Base-by-base conservation (phyloP, 2,329 filamentous ascomycete genomes). In the Fonsecaea multimorphosa region DNA sequence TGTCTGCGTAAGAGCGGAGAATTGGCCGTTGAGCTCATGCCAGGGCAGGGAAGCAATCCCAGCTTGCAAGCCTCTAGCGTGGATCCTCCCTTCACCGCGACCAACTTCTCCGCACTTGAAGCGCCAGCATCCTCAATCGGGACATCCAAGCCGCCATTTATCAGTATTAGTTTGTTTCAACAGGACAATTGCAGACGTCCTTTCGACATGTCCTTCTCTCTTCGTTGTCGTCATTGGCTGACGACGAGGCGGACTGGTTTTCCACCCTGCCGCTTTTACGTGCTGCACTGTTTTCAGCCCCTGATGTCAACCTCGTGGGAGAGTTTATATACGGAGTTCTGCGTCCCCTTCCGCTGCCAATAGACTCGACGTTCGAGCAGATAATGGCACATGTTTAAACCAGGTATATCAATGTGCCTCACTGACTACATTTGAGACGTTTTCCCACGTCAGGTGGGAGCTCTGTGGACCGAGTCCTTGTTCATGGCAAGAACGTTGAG, bases 21-120 rank as follows among this genome's bases (percentile, higher is more conserved):
- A 60, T 60, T 60, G 29, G 36, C n/a, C 58, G 58, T 60, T 55
- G 58, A 12, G 24, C 62, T 64, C 52, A 44, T 64, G 61, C 34
- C 61, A 64, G 61, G 61, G 61, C 61, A 60, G n/a, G 31, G 22
- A 44, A 19, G 27, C n/a, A 49, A 38, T 29, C 24, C 19, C 24
- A n/a, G n/a, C n/a, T n/a, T n/a, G n/a, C n/a, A 40, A 58, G 31
- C 56, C 56, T 36, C 44, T 8, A 58, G 56, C 56, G n/a, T 3
- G 6, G 34, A 44, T 58, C 32, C 36, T 32, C 16, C 24, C 8
- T 32, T 31, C 31, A 27, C 29, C 44, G 11, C 19, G 6, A 24
- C 19, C 44, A 49, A 4, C 9, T 49, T 49, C 44, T 49, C 44
- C 44, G 44, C 44, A 49, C 44, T 49, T 22, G 8, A 22, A 24